phyloP scores from a whole-genome alignment of 169 alveolate species.

The Cryptosporidium canis region DNA sequence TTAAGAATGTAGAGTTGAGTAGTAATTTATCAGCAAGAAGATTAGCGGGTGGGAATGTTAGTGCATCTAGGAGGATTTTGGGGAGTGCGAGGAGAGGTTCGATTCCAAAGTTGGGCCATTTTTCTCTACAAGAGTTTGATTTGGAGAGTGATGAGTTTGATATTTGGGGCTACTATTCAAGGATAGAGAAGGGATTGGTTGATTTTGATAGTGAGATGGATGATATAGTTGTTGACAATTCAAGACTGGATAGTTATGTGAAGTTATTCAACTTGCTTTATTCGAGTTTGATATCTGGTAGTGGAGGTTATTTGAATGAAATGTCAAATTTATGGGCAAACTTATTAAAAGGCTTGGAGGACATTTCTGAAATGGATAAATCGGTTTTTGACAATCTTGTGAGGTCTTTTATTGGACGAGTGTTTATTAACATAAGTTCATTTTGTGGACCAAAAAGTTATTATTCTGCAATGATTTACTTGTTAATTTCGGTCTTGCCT shows the following conservation, averaged over 20 bases:
- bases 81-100: constrained; percentile 35
- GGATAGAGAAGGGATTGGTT: constrained; percentile 9
- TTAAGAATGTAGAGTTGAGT: neutral
- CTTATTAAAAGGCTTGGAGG: neutral
- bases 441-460: constrained; percentile 9
- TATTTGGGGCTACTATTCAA: constrained; percentile 45
- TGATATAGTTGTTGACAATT: neutral
- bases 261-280: constrained; percentile 6
- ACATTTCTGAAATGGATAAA: neutral
- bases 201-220: neutral
- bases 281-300: constrained; percentile 26
- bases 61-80: constrained; percentile 7
- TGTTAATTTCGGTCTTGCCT: constrained; percentile 22
- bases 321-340: constrained; percentile 15
- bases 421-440: constrained; percentile 21
- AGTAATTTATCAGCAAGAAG: constrained; percentile 31
- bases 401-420: constrained; percentile 18
- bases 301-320: constrained; percentile 34
- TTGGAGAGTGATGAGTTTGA: constrained; percentile 6
- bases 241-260: constrained; percentile 10
- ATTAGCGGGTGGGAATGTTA: neutral
- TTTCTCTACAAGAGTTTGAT: constrained; percentile 44
- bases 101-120: neutral
- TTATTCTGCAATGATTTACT: constrained; percentile 69
- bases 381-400: neutral